A percentile compares a stretch with the other conserved stretches of the same genome.
These are phyloP conservation scores for Penicillium sp. DNA, from an alignment of 2,329 filamentous ascomycete species.

Conservation along the genomic window DNA sequence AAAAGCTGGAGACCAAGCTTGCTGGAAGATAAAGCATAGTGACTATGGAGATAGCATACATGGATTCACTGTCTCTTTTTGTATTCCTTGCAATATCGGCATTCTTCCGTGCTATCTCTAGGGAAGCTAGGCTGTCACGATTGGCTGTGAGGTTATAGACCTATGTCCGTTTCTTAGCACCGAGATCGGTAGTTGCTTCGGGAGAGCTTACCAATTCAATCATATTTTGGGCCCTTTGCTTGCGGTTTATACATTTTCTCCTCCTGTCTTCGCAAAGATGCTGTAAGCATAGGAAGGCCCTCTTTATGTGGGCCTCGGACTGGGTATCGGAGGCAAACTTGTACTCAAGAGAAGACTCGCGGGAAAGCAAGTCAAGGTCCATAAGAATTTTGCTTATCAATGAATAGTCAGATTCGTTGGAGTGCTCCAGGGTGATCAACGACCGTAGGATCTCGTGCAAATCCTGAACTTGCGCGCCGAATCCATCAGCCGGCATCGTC, in stretches of 20 bases:
- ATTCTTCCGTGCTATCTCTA: not conserved
- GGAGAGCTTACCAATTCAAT: not conserved
- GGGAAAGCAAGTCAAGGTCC: not conserved
- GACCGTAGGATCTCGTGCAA: constrained; percentile 3
- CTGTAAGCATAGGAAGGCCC: not conserved
- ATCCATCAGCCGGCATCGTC: not conserved
- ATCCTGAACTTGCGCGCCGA: not conserved
- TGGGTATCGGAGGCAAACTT: not conserved
- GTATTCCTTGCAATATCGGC: constrained; percentile 2
- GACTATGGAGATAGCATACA: constrained; percentile 6
- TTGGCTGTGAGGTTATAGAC: constrained; percentile 1
- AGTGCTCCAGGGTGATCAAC: not conserved
- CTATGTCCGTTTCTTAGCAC: not conserved
- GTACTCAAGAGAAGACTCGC: not conserved
- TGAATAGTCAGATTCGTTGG: not conserved
- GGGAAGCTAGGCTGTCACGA: not conserved
- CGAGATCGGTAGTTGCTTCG: not conserved
- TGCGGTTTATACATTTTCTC: not conserved
- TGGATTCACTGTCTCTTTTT: constrained; percentile 2
- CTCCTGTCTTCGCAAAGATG: constrained; percentile 1
- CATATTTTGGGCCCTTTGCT: not conserved
- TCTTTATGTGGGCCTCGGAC: not conserved
- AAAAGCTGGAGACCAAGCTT: not conserved
- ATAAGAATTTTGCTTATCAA: not conserved
- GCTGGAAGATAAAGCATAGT: constrained; percentile 5